Percentiles rank a stretch among this genome's conserved stretches.
Evolutionary conservation across 139 green algal genomes (phyloP).

Genomic region (Spirogloea muscicola): DNA sequence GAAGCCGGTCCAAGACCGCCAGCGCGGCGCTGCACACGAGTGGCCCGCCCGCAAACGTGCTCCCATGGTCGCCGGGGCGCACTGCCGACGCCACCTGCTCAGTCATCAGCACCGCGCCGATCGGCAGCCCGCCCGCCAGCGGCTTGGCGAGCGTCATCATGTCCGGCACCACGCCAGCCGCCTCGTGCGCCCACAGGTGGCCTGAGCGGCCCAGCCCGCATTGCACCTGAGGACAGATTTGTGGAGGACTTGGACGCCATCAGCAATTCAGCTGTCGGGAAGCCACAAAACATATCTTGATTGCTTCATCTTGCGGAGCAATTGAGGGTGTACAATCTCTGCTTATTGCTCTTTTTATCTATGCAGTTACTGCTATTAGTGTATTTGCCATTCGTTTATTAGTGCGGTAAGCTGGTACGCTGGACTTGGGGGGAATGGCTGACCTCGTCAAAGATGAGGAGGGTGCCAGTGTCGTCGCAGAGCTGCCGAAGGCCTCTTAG

Average conservation of each 20-base stretch:
- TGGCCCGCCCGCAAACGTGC: constrained; percentile 95
- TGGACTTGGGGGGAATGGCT: too few relatives aligned
- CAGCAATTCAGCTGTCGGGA: too few relatives aligned
- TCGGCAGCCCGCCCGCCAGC: constrained; percentile 84
- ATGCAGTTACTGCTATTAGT: too few relatives aligned
- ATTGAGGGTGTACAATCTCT: too few relatives aligned
- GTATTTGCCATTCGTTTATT: too few relatives aligned
- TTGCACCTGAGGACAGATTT: constrained; percentile 63
- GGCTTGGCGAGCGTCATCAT: constrained; percentile 98
- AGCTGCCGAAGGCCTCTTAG: constrained; percentile 71
- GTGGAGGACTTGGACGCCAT: too few relatives aligned
- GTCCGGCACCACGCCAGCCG: constrained; percentile 86
- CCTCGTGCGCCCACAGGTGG: constrained; percentile 84
- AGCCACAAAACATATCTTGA: too few relatives aligned
- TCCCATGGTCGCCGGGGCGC: constrained; percentile 90
- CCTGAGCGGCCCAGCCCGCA: constrained; percentile 80
- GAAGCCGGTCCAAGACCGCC: constrained; percentile 47
- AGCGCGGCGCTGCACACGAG: constrained; percentile 73
- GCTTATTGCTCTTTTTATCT: too few relatives aligned
- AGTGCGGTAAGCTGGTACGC: too few relatives aligned
- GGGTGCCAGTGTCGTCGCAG: constrained; percentile 86
- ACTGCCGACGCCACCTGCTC: constrained; percentile 89
- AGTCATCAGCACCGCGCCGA: constrained; percentile 89
- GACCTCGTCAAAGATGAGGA: constrained; percentile 97
- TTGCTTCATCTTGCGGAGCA: too few relatives aligned